Conservation (phyloP, 345 rosid genomes). For the Iberis pinnata region DNA sequence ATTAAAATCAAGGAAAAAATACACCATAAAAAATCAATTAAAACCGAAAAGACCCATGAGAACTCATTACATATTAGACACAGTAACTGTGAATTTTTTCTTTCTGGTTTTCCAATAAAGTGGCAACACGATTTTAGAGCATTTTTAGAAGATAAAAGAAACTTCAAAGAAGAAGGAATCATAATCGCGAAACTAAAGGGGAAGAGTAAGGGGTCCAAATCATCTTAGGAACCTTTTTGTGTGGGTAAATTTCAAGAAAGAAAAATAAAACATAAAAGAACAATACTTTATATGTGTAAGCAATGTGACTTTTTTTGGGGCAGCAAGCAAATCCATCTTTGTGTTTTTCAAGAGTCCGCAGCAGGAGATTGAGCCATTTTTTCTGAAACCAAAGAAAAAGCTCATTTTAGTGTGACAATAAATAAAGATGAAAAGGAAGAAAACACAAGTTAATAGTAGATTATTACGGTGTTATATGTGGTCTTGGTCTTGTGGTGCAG, state of each 20-base stretch:
- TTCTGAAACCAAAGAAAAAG: constrained; percentile 44
- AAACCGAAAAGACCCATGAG: too few species aligned
- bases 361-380: constrained; percentile 74
- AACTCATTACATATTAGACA: too few species aligned
- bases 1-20: too few species aligned
- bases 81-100: constrained; percentile 2
- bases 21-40: too few species aligned
- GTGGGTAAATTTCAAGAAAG: constrained; percentile 29
- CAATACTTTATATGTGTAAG: constrained; percentile 28
- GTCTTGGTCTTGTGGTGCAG: too few species aligned
- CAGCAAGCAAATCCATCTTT: constrained; percentile 15
- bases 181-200: constrained; percentile 35
- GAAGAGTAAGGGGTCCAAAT: constrained; percentile 36
- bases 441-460: too few species aligned
- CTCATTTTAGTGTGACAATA: too few species aligned
- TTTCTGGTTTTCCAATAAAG: constrained; percentile 32
- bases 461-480: too few species aligned
- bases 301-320: constrained; percentile 29
- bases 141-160: constrained; percentile 29
- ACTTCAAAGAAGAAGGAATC: constrained; percentile 35
- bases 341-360: constrained; percentile 66
- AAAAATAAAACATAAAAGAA: constrained; percentile 30
- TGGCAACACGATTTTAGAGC: constrained; percentile 43
- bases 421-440: too few species aligned
- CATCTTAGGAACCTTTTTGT: constrained; percentile 30